Conservation (phyloP, 192 early-diverging fungal species). For the Umbelopsis isabellina region DNA sequence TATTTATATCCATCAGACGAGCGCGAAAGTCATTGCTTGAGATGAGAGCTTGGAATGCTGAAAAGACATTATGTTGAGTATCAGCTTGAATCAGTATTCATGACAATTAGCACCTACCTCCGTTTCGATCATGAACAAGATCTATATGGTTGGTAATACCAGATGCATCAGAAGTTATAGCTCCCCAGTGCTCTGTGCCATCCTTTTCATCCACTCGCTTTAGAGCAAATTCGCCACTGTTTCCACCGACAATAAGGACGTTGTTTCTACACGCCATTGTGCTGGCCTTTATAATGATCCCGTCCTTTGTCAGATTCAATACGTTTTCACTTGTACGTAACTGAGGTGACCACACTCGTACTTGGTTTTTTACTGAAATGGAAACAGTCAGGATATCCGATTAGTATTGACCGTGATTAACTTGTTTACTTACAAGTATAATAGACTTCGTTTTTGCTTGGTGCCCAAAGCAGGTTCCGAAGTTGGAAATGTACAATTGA, state of each 20-base stretch:
- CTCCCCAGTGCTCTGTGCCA: constrained; percentile 27
- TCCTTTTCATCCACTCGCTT: constrained; percentile 29
- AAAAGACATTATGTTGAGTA: constrained; percentile 9
- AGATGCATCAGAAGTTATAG: constrained; percentile 45
- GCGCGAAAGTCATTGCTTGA: constrained; percentile 60
- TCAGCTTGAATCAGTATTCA: not conserved
- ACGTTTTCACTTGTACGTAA: constrained; percentile 35
- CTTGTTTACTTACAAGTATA: constrained; percentile 47
- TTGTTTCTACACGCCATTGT: constrained; percentile 53
- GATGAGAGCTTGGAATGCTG: constrained; percentile 47
- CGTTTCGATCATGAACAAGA: constrained; percentile 44
- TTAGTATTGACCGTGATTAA: not conserved
- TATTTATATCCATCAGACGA: constrained; percentile 52
- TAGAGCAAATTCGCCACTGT: constrained; percentile 48
- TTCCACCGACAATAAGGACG: constrained; percentile 56
- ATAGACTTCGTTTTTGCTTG: constrained; percentile 60
- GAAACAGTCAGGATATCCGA: not conserved
- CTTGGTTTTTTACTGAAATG: constrained; percentile 41
- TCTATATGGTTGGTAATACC: constrained; percentile 71
- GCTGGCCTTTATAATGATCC: constrained; percentile 42
- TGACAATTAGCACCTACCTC: constrained; percentile 32
- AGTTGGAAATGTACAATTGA: constrained; percentile 65
- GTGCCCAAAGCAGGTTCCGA: constrained; percentile 62
- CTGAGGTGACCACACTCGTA: constrained; percentile 53
- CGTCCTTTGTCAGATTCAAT: constrained; percentile 21